Percentiles rank a stretch among this genome's conserved stretches.
Evolutionary conservation across 805 yeast genomes (phyloP).

Genomic region (Lipomyces anomalus): DNA sequence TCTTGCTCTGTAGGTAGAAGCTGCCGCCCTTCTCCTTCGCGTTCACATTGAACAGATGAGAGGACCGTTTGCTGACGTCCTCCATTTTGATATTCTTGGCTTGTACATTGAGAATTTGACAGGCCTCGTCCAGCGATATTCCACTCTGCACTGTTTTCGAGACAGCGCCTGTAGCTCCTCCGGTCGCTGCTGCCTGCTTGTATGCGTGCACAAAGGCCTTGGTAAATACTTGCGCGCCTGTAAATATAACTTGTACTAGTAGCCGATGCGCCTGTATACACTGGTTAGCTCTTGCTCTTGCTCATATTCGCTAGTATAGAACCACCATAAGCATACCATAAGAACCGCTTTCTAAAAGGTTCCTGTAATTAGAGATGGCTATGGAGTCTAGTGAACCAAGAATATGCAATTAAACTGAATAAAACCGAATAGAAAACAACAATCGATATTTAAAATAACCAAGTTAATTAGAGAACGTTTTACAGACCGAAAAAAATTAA

Average conservation of each 20-base stretch:
- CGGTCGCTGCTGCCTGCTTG: conserved; percentile 90
- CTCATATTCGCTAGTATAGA: background rate
- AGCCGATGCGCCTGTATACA: conserved; percentile 75
- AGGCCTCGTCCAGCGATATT: conserved; percentile 80
- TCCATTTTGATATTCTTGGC: conserved; percentile 45
- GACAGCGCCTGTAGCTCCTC: conserved; percentile 61
- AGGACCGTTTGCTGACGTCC: conserved; percentile 60
- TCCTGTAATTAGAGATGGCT: too few relatives aligned
- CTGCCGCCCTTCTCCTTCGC: conserved; percentile 94
- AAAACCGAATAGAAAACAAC: too few relatives aligned
- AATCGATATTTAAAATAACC: too few relatives aligned
- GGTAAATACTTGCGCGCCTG: conserved; percentile 95
- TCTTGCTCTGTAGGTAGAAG: conserved; percentile 87
- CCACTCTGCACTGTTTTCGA: conserved; percentile 60
- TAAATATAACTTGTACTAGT: conserved; percentile 77
- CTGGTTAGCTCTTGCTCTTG: background rate
- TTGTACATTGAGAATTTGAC: conserved; percentile 81
- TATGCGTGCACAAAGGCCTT: conserved; percentile 96
- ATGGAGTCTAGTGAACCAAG: too few relatives aligned
- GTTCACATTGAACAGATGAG: conserved; percentile 79
- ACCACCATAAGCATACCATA: background rate
- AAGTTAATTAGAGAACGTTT: too few relatives aligned
- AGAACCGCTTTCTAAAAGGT: too few relatives aligned
- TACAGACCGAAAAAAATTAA: too few relatives aligned
- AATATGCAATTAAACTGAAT: too few relatives aligned